Evolutionary conservation across 2,329 filamentous ascomycete species (phyloP).

Genomic region (Talaromyces sp.): DNA sequence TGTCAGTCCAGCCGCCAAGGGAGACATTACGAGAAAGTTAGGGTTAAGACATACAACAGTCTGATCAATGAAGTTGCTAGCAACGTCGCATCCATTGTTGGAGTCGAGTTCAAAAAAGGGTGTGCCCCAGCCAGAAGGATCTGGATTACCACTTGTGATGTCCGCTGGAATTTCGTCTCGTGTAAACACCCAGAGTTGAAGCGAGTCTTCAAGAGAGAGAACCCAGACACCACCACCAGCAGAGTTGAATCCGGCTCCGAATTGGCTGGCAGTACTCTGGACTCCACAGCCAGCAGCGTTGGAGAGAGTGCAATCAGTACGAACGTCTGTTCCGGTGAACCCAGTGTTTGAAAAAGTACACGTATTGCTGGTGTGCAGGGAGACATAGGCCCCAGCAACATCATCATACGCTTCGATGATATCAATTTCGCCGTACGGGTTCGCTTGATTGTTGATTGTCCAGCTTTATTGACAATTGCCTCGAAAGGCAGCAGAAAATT

Average conservation of each 20-base stretch:
- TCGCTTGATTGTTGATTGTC: slow-evolving; percentile 40
- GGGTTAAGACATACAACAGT: slow-evolving; percentile 34
- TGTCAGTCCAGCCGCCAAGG: not conserved
- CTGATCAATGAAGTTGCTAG: slow-evolving; percentile 37
- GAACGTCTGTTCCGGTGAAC: slow-evolving; percentile 48
- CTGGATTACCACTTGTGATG: slow-evolving; percentile 40
- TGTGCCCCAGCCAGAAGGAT: slow-evolving; percentile 43
- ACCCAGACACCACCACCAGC: slow-evolving; percentile 48
- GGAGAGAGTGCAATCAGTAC: slow-evolving; percentile 46
- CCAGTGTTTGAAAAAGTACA: slow-evolving; percentile 40
- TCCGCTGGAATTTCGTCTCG: slow-evolving; percentile 42
- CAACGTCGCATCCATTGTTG: slow-evolving; percentile 36
- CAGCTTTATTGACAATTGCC: slow-evolving; percentile 26
- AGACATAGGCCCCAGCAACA: slow-evolving; percentile 41
- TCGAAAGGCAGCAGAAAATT: not conserved
- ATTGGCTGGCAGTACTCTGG: slow-evolving; percentile 37
- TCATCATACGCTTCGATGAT: slow-evolving; percentile 50
- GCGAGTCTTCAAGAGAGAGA: slow-evolving; percentile 43
- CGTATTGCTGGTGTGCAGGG: slow-evolving; percentile 45
- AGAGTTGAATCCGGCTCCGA: slow-evolving; percentile 51
- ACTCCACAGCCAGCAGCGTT: slow-evolving; percentile 38
- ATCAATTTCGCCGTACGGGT: slow-evolving; percentile 44
- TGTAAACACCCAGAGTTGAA: slow-evolving; percentile 51
- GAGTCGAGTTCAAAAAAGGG: slow-evolving; percentile 43
- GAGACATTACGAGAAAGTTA: not conserved